Base-by-base conservation (phyloP, 106 monocot species). In the Platanthera zijinensis region DNA sequence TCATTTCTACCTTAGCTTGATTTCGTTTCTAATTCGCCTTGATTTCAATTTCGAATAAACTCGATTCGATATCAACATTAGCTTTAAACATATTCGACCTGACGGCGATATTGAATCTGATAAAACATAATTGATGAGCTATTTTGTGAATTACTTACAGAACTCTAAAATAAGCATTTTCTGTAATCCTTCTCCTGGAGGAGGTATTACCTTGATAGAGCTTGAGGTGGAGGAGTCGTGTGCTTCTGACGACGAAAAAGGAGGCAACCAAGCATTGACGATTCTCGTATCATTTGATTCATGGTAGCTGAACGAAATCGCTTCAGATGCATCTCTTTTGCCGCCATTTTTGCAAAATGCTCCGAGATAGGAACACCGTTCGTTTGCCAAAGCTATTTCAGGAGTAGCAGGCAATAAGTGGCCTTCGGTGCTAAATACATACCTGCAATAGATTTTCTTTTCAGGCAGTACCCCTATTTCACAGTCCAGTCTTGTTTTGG, bases 381-480 rank as follows among this genome's bases (percentile, higher is more conserved):
- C 94, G 52, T 71, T 80, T 76, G 68, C 80, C 77, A 99, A 84
- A 73, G 94, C 83, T 82, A 99, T 94, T 87, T 99, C 86, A 70
- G 91, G 91, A 77, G 97, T 85, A 39, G 83, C 91, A 80, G 97
- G 97, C 28, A 99, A 82, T 50, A 94, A 66, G 74, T 99, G 97
- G 69, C 97, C 91, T 86, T 99, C 97, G 73, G 97, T 99, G 78
- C 83, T 99, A 84, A 99, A 99, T 50, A 99, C 76, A 72, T 99
- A 99, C 82, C 97, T 99, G 83, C 50, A 74, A 17, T 47, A 28
- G 11, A 48, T 51, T 79, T 79, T 50, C 54, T 73, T 73, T 19
- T 5, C 2, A 13, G 21, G 54, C 14, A 57, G 14, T 78, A 32
- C 7, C 22, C 48, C 51, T 63, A 52, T 81, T 56, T 32, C 39